Base-by-base conservation (phyloP, 2,329 filamentous ascomycete genomes). In the Microascus cirrosus region DNA sequence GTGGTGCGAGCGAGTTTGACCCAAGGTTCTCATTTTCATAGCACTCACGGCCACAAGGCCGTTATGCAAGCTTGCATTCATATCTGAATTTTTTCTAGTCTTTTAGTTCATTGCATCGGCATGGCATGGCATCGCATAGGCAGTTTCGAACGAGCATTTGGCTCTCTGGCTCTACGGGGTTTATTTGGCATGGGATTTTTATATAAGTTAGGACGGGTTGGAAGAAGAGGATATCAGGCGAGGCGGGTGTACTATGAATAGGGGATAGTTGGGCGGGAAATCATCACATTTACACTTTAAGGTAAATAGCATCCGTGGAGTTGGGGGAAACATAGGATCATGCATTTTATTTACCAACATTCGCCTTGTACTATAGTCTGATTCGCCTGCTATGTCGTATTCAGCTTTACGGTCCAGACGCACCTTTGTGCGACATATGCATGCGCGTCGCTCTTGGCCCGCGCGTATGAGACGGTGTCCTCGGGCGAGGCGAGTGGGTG, bases 121-220 rank as follows among this genome's bases (percentile, higher is more conserved):
- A 61, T 62, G 62, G 61, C 62, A 62, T 61, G 65, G 63, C 66
- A 68, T 65, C 36, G 63, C 61, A 69, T 63, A 56, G 64, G 62
- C 62, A 59, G 60, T 36, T 45, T 59, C 53, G 28, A 34, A 25
- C n/a, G 25, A 15, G 22, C 15, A 34, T 25, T 39, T 20, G 32
- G 22, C 53, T 25, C 35, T 32, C 15, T 12, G 36, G 35, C 42
- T 48, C 56, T 55, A 42, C 48, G 28, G 34, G 22, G 22, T 25
- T 54, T 24, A 34, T 36, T 50, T 25, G 42, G 24, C 22, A 22
- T 48, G 18, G 28, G 36, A 54, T 12, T 20, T 32, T 54, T 53
- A 45, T 45, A 45, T 45, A 45, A n/a, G 15, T 45, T 7, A n/a
- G 13, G 39, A 18, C n/a, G 18, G 13, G 13, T 15, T 3, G 15